Conservation (phyloP, 2,329 filamentous ascomycete genomes). For the Sporothrix dimorphospora region DNA sequence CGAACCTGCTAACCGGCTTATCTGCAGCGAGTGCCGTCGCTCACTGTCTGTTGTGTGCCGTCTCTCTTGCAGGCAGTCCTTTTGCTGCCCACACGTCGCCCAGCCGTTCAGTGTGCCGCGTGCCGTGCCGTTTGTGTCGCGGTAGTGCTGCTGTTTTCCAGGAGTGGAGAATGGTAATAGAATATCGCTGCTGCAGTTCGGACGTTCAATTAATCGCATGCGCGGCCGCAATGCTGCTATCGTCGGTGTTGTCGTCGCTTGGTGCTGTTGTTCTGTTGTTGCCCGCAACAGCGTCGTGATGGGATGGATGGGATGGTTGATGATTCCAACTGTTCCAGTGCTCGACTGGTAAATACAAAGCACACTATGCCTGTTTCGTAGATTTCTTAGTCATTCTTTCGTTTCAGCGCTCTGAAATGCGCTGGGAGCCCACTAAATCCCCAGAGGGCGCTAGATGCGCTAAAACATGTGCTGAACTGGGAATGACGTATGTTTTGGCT, state of each 20-base stretch:
- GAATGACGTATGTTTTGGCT: conserved; percentile 20
- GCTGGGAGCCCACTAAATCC: not conserved
- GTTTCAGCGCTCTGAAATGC: not conserved
- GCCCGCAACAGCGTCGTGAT: conserved; percentile 1
- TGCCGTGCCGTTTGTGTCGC: conserved; percentile 15
- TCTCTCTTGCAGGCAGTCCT: not conserved
- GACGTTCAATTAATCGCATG: not conserved
- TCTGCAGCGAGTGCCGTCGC: not conserved
- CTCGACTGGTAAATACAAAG: conserved; percentile 1
- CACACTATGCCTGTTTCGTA: conserved; percentile 4
- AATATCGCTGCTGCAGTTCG: too few relatives aligned
- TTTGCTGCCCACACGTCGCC: not conserved
- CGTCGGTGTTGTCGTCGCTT: not conserved
- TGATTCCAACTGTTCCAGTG: conserved; percentile 7
- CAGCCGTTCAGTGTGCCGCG: not conserved
- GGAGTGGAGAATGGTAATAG: not conserved
- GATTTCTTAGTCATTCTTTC: not conserved
- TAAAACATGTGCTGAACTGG: not conserved
- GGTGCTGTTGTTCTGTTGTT: not conserved
- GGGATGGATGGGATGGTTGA: not conserved
- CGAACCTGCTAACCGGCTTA: not conserved
- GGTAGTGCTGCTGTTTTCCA: not conserved
- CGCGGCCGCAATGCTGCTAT: not conserved
- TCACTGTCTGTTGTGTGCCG: not conserved
- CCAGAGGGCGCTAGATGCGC: not conserved